These are phyloP conservation scores for Mentha longifolia DNA, from an alignment of 257 asterid genomes.

Conservation along the genomic window DNA sequence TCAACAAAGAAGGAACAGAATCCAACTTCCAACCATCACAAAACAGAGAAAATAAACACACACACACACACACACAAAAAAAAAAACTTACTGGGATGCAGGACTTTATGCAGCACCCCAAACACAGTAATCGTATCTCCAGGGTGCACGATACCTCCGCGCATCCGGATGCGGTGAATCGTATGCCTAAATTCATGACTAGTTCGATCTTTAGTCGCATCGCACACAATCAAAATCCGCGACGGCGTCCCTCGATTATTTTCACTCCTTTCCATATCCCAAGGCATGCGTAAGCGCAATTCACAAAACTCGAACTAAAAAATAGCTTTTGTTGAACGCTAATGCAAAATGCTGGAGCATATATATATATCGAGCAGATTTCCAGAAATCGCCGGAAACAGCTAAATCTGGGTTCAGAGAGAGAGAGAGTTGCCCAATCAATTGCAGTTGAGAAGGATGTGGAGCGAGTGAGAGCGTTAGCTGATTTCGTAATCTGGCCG, in stretches of 20 bases:
- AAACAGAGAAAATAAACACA: conserved; percentile 2
- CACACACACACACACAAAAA: no score
- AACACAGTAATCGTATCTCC: conserved; percentile 64
- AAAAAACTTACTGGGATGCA: conserved; percentile 62
- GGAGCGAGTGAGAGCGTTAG: neutral
- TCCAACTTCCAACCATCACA: neutral
- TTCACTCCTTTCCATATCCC: conserved; percentile 35
- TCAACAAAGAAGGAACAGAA: neutral
- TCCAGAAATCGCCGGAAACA: conserved; percentile 1
- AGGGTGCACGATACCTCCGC: conserved; percentile 53
- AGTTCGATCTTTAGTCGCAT: conserved; percentile 61
- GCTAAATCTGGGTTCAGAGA: conserved; percentile 10
- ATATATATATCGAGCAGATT: conserved; percentile 8
- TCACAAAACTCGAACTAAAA: neutral
- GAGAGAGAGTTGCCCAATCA: no score
- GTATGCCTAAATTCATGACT: conserved; percentile 45
- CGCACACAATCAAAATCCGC: conserved; percentile 55
- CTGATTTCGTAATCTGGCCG: conserved; percentile 4
- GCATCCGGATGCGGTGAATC: conserved; percentile 41
- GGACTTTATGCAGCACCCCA: conserved; percentile 60
- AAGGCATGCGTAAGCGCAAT: conserved; percentile 17
- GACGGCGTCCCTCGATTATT: conserved; percentile 37
- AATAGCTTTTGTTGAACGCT: neutral
- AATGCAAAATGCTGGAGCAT: neutral
- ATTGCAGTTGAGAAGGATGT: neutral